Percentiles rank a stretch among this genome's conserved stretches.
phyloP scores from a whole-genome alignment of 345 rosid species.

The Eucalyptus sideroxylon region DNA sequence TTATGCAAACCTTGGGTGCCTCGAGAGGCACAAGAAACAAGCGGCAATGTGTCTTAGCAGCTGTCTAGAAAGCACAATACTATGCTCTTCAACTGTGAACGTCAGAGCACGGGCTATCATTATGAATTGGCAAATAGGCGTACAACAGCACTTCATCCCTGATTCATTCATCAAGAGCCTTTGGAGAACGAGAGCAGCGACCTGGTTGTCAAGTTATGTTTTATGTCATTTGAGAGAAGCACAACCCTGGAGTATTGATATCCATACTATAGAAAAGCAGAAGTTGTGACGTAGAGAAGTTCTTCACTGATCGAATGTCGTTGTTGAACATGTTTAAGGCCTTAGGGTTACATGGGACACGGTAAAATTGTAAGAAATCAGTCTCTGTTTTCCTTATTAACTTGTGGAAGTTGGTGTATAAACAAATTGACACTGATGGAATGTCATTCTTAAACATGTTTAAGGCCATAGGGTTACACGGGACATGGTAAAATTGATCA shows the following conservation, averaged over 20 bases:
- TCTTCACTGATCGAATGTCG: not conserved
- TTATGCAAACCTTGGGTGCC: slow-evolving; percentile 24
- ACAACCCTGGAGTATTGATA: not conserved
- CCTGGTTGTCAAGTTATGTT: slow-evolving; percentile 6
- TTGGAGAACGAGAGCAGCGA: slow-evolving; percentile 26
- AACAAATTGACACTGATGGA: not conserved
- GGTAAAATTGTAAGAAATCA: not conserved
- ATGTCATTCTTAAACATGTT: not conserved
- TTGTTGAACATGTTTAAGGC: not conserved
- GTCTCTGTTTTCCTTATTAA: not conserved
- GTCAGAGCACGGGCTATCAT: slow-evolving; percentile 6
- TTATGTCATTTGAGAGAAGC: not conserved
- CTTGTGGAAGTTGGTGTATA: not conserved
- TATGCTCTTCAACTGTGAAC: slow-evolving; percentile 3
- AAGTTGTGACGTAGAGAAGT: not conserved
- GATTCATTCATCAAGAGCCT: slow-evolving; percentile 10
- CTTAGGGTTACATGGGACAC: not conserved
- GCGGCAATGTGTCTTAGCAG: slow-evolving; percentile 16
- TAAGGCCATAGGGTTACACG: not conserved
- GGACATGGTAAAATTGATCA: not conserved
- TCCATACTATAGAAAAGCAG: not conserved
- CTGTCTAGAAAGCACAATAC: not conserved
- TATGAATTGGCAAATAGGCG: slow-evolving; percentile 13
- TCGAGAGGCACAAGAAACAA: slow-evolving; percentile 41
- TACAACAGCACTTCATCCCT: slow-evolving; percentile 34